These are phyloP conservation scores for Heterobasidion parviporum DNA, from an alignment of 1,284 basidiomycete species.

Conservation along the genomic window DNA sequence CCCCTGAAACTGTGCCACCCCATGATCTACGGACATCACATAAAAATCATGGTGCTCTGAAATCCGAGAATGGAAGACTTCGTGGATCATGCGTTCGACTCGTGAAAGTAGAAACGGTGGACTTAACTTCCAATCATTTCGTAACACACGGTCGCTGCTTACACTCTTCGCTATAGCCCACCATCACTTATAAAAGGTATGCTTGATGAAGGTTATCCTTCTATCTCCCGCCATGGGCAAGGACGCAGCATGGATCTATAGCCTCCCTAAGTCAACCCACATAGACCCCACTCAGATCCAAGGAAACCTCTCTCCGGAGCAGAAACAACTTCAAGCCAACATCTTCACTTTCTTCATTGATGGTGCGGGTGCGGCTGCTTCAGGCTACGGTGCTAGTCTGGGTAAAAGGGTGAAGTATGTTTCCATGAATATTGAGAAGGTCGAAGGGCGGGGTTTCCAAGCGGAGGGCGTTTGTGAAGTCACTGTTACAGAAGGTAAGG, in stretches of 20 bases:
- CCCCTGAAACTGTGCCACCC: too few species aligned
- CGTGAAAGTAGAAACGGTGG: too few species aligned
- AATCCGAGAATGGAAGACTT: too few species aligned
- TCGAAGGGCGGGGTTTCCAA: slow-evolving; percentile 30
- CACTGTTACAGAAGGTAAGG: slow-evolving; percentile 28
- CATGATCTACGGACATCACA: too few species aligned
- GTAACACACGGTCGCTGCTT: too few species aligned
- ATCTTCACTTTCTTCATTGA: neutral
- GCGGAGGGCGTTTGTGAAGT: slow-evolving; percentile 24
- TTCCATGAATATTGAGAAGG: neutral
- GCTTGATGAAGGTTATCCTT: too few species aligned
- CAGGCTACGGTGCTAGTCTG: neutral
- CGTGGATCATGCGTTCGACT: too few species aligned
- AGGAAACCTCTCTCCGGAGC: neutral
- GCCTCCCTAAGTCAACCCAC: neutral
- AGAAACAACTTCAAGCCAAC: slow-evolving; percentile 1
- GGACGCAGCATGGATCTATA: neutral
- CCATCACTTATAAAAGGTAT: too few species aligned
- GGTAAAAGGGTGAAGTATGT: neutral
- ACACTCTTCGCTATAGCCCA: too few species aligned
- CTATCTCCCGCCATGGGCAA: neutral
- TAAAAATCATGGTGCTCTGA: too few species aligned
- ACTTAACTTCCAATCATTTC: too few species aligned
- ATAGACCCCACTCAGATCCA: neutral
- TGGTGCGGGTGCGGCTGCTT: neutral